Evolutionary conservation across 345 rosid species (phyloP).

Genomic region (Mangifera indica): DNA sequence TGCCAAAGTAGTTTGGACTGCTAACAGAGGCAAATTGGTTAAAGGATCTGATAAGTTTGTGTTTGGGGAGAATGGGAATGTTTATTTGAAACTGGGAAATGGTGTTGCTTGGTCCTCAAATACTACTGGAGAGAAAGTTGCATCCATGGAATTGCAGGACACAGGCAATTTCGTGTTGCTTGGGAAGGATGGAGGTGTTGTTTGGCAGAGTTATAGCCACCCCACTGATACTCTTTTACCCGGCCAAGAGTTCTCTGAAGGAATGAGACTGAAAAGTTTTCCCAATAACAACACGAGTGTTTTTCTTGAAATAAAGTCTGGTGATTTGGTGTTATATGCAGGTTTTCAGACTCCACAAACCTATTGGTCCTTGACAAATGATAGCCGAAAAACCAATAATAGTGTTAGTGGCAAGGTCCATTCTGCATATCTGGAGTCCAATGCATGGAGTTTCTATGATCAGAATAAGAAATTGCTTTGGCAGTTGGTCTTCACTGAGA

Average conservation of each 20-base stretch:
- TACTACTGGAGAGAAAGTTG: slow-evolving; percentile 32
- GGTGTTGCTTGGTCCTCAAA: slow-evolving; percentile 34
- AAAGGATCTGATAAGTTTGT: slow-evolving; percentile 34
- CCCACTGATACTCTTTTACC: slow-evolving; percentile 43
- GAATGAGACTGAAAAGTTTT: slow-evolving; percentile 40
- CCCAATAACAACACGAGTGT: slow-evolving; percentile 21
- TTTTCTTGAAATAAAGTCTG: slow-evolving; percentile 33
- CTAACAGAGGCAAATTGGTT: slow-evolving; percentile 33
- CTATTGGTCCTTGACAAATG: slow-evolving; percentile 43
- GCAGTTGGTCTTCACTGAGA: slow-evolving; percentile 32
- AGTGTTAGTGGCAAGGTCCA: slow-evolving; percentile 31
- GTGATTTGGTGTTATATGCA: slow-evolving; percentile 36
- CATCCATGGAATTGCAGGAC: slow-evolving; percentile 39
- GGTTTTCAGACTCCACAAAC: slow-evolving; percentile 37
- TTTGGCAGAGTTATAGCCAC: slow-evolving; percentile 51
- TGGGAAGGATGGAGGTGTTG: slow-evolving; percentile 17
- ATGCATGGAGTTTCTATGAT: slow-evolving; percentile 52
- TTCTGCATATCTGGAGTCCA: slow-evolving; percentile 29
- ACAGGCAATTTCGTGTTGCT: slow-evolving; percentile 52
- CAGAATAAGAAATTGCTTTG: slow-evolving; percentile 31
- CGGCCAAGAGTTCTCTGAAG: slow-evolving; percentile 32
- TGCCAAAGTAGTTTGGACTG: slow-evolving; percentile 40
- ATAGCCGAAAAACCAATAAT: slow-evolving; percentile 25
- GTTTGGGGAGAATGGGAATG: slow-evolving; percentile 38
- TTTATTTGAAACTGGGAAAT: slow-evolving; percentile 25